Base-by-base conservation (phyloP, 2,329 filamentous ascomycete species). In the Saccharata proteae region DNA sequence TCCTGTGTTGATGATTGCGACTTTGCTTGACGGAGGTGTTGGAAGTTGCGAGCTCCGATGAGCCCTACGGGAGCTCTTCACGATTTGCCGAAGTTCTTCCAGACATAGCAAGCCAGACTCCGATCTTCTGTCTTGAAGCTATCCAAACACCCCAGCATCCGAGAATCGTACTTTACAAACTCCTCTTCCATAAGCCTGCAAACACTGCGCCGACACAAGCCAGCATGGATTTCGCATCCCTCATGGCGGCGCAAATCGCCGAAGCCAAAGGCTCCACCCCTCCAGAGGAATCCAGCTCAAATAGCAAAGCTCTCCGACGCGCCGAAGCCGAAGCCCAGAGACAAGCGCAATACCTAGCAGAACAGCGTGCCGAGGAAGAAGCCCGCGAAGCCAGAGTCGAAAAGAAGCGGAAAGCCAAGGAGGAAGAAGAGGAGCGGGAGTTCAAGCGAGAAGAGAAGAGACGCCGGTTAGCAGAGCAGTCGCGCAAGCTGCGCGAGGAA, bases 171-270 rank as follows among this genome's bases (percentile, higher is more conserved):
- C n/a, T n/a, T n/a, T n/a, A n/a, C n/a, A n/a, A n/a, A n/a, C n/a
- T n/a, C n/a, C n/a, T n/a, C n/a, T n/a, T n/a, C n/a, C n/a, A n/a
- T n/a, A n/a, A n/a, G n/a, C n/a, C n/a, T n/a, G n/a, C n/a, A n/a
- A n/a, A n/a, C n/a, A n/a, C n/a, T n/a, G n/a, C n/a, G n/a, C n/a
- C n/a, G n/a, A n/a, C n/a, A n/a, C n/a, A n/a, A 34, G 30, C 39
- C 51, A 65, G 39, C 43, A 98, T 98, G 90, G 86, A 98, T 58
- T 98, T 98, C 64, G 85, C 85, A 38, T 74, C 84, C 20, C 65
- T 98, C 28, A 93, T 98, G 83, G 76, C 81, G 48, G 80, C 84
- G 51, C 85, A 93, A 58, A 90, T 98, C 48, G 74, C 81, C 47
- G 92, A 90, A 57, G 68, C 77, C 43, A 83, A 83, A 55, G 59